A percentile compares a stretch with the other conserved stretches of the same genome.
phyloP scores from a whole-genome alignment of 208 protist genomes.

The Leishmania guyanensis region DNA sequence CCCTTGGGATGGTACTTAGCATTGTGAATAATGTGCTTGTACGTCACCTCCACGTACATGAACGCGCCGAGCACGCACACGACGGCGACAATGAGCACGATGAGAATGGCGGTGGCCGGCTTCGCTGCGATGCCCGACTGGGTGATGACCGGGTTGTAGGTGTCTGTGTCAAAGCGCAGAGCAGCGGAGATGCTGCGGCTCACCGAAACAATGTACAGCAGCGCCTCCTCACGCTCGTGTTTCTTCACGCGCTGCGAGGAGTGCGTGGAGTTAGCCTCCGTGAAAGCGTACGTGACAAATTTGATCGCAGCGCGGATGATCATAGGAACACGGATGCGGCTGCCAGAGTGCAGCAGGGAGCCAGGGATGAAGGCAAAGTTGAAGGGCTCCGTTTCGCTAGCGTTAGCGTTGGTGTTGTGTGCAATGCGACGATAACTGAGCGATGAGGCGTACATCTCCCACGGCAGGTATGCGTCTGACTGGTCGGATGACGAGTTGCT shows the following conservation, averaged over 20 bases:
- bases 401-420: conserved; percentile 2
- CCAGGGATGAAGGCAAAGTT: conserved; percentile 86
- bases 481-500: background rate
- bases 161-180: conserved; percentile 66
- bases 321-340: conserved; percentile 65
- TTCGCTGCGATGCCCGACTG: conserved; percentile 36
- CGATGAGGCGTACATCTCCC: conserved; percentile 70
- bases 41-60: conserved; percentile 72
- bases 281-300: conserved; percentile 57
- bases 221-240: conserved; percentile 51
- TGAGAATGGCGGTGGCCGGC: conserved; percentile 57
- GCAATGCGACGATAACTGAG: conserved; percentile 74
- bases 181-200: conserved; percentile 59
- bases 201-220: conserved; percentile 65
- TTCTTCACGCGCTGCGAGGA: conserved; percentile 35
- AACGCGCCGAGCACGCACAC: conserved; percentile 51
- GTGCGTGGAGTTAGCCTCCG: conserved; percentile 20
- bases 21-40: conserved; percentile 67
- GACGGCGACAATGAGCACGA: conserved; percentile 61
- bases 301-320: conserved; percentile 50
- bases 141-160: conserved; percentile 43
- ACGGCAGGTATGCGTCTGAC: conserved; percentile 41
- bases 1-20: conserved; percentile 71
- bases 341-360: conserved; percentile 68
- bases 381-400: conserved; percentile 48